Conservation (phyloP, 2,329 filamentous ascomycete genomes). For the Lasiodiplodia gonubiensis region DNA sequence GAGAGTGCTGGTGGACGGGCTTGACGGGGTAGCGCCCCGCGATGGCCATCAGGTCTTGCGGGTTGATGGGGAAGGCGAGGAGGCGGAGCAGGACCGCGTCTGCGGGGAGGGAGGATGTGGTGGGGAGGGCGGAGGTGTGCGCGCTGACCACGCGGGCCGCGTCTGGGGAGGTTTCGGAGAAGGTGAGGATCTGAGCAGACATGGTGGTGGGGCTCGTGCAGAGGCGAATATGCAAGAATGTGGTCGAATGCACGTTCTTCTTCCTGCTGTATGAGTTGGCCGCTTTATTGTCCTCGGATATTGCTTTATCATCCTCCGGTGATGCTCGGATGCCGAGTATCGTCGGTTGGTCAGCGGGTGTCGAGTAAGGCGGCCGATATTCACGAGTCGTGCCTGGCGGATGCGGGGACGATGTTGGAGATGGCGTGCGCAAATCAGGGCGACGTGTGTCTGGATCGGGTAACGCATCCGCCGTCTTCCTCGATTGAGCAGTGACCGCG, state of each 20-base stretch:
- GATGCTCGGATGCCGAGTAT: too few relatives aligned
- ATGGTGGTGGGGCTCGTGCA: not conserved
- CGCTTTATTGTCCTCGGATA: too few relatives aligned
- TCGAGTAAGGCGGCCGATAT: not conserved
- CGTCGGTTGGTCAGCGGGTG: too few relatives aligned
- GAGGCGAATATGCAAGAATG: too few relatives aligned
- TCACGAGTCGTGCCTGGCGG: not conserved
- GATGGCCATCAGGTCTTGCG: constrained; percentile 35
- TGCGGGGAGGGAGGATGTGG: not conserved
- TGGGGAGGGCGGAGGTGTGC: not conserved
- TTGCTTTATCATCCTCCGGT: too few relatives aligned
- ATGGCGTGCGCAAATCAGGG: not conserved
- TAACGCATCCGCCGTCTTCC: not conserved
- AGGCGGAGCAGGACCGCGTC: constrained; percentile 30
- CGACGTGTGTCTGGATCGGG: not conserved
- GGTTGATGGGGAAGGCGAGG: constrained; percentile 35
- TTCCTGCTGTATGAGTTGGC: too few relatives aligned
- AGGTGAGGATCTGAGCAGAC: not conserved
- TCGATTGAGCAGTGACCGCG: not conserved
- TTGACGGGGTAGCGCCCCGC: constrained; percentile 35
- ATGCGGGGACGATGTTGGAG: not conserved
- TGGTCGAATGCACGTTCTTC: too few relatives aligned
- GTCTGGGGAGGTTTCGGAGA: not conserved
- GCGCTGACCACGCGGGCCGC: not conserved
- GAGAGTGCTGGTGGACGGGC: constrained; percentile 28